Evolutionary conservation across 2,329 filamentous ascomycete species (phyloP).

Genomic region (Hypoxylon sp.): DNA sequence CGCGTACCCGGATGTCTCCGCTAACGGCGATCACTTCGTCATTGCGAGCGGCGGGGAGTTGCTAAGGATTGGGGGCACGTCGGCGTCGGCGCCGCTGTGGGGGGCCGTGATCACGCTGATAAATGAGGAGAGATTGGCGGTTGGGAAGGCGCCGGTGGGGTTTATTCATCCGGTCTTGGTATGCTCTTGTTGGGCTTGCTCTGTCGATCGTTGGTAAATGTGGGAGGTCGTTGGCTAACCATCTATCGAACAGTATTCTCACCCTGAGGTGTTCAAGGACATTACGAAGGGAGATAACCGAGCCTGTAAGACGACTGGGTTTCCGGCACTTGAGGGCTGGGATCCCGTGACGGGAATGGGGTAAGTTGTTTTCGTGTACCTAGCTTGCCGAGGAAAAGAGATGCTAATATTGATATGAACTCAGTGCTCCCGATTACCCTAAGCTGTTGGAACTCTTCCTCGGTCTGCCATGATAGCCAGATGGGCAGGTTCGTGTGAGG

Average conservation of each 20-base stretch:
- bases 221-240: background rate
- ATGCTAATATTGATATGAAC: slow-evolving; percentile 24
- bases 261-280: slow-evolving; percentile 56
- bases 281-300: slow-evolving; percentile 55
- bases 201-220: background rate
- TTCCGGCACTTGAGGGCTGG: slow-evolving; percentile 57
- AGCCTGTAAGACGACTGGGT: slow-evolving; percentile 55
- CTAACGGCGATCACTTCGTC: slow-evolving; percentile 55
- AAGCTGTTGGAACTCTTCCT: slow-evolving; percentile 52
- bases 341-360: slow-evolving; percentile 55
- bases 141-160: slow-evolving; percentile 60
- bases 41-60: slow-evolving; percentile 52
- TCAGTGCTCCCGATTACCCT: slow-evolving; percentile 51
- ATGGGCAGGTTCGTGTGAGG: background rate
- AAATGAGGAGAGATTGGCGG: slow-evolving; percentile 61
- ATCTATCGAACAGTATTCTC: slow-evolving; percentile 52
- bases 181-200: slow-evolving; percentile 7
- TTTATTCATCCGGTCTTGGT: slow-evolving; percentile 63
- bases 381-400: background rate
- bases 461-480: slow-evolving; percentile 43
- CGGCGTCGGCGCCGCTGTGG: slow-evolving; percentile 61
- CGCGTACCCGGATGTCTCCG: slow-evolving; percentile 62
- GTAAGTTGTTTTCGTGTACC: slow-evolving; percentile 22
- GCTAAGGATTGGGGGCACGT: slow-evolving; percentile 61
- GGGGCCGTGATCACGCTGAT: slow-evolving; percentile 61